These are phyloP conservation scores for Licmophora abbreviata DNA, from an alignment of 108 stramenopile species.

Conservation along the genomic window DNA sequence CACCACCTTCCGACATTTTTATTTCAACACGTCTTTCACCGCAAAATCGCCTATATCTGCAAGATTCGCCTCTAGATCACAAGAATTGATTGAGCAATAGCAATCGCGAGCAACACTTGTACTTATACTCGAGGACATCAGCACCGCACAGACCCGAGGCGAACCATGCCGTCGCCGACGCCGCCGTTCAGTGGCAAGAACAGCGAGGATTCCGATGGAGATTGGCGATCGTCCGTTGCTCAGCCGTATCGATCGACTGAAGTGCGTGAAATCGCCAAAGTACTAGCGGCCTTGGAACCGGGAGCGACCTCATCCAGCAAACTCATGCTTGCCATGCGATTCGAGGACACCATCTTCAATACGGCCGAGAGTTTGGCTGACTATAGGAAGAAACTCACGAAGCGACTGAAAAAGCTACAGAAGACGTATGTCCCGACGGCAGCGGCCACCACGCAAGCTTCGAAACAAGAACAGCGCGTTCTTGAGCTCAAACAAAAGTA, in stretches of 20 bases:
- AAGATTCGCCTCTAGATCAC: no score
- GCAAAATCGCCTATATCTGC: no score
- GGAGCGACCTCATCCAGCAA: constrained; percentile 62
- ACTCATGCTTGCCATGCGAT: constrained; percentile 62
- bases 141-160: no score
- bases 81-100: no score
- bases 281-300: constrained; percentile 62
- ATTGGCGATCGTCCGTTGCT: constrained; percentile 51
- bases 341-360: constrained; percentile 74
- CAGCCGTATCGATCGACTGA: constrained; percentile 63
- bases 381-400: constrained; percentile 64
- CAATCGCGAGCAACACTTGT: no score
- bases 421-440: constrained; percentile 47
- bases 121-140: no score
- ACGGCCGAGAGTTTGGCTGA: constrained; percentile 42
- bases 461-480: constrained; percentile 12
- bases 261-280: constrained; percentile 72
- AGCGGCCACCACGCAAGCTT: constrained; percentile 4
- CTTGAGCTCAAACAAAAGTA: constrained; percentile 34
- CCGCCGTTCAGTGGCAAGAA: no score
- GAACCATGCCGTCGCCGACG: no score
- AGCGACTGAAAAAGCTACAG: constrained; percentile 59
- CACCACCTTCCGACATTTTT: no score
- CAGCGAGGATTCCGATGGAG: constrained; percentile 7
- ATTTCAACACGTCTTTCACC: no score